Percentiles rank a stretch among this genome's conserved stretches.
These are phyloP conservation scores for Colletotrichum sp. DNA, from an alignment of 2,329 filamentous ascomycete species.

Conservation along the genomic window DNA sequence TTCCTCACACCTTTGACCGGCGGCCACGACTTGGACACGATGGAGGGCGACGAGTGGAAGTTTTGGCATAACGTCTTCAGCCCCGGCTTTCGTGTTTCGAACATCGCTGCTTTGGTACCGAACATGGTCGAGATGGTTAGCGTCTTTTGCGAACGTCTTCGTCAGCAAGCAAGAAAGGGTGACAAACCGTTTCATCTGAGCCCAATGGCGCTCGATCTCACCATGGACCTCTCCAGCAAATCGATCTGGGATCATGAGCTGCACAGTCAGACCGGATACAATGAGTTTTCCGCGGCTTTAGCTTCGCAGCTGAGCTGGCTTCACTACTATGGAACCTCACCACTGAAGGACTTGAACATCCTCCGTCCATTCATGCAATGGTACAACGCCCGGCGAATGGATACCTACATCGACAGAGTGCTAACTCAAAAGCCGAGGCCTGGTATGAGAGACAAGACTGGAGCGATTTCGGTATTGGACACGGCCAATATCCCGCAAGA, in stretches of 20 bases:
- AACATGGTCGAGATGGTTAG: constrained; percentile 41
- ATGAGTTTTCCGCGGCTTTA: neutral
- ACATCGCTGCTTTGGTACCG: constrained; percentile 36
- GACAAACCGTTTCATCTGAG: constrained; percentile 25
- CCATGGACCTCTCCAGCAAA: neutral
- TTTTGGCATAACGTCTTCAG: constrained; percentile 36
- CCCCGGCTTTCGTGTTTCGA: constrained; percentile 40
- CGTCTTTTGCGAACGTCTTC: constrained; percentile 30
- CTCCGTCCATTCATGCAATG: neutral
- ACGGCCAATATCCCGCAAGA: neutral
- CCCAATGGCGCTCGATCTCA: neutral
- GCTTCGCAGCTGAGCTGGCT: neutral
- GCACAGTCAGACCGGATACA: neutral
- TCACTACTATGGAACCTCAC: neutral
- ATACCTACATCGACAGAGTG: neutral
- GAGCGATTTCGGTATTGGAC: neutral
- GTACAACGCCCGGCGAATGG: neutral
- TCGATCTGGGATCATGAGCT: neutral
- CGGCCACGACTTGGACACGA: constrained; percentile 34
- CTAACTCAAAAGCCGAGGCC: neutral
- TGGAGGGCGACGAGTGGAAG: constrained; percentile 31
- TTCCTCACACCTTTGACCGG: constrained; percentile 38
- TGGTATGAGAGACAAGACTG: neutral
- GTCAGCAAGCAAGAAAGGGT: constrained; percentile 28
- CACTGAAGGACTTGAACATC: neutral